Base-by-base conservation (phyloP, 257 asterid species). In the Schizonepeta tenuifolia region DNA sequence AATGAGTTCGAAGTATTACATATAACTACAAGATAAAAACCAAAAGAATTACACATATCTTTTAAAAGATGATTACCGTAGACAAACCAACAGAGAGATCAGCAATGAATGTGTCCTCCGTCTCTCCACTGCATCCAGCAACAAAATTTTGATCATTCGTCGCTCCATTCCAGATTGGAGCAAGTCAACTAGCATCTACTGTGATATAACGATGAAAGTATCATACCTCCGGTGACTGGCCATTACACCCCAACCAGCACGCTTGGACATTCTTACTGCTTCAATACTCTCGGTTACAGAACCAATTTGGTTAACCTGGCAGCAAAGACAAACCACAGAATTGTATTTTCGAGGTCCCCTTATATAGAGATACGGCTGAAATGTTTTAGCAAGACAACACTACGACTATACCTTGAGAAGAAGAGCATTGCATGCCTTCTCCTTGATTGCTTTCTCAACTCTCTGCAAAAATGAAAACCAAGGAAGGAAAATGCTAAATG, bases 241-340 rank as follows among this genome's bases (percentile, higher is more conserved):
- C 99, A 94, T 94, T 21, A 91, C 98, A 66, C 99, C 99, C 99
- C 99, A 94, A 65, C 99, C 99, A 24, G 98, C 99, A 22, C 43
- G 85, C 86, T 94, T 91, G 68, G 98, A 94, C 97, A 94, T 94
- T 78, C 54, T 91, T 26, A 94, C 97, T 21, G 98, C 98, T 81
- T 94, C 97, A 62, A 94, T 94, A 80, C 98, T 91, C 83, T 94
- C 98, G 3, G 98, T 94, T 72, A 94, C 98, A 6, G 96, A 88
- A 57, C 98, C 99, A 68, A 94, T 94, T 87, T 91, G 98, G 88
- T 94, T 94, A 79, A 94, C 97, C 98, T 92, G 84, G 69, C 43
- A 38, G 43, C 43, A 9, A 43, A 65, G n/a, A 3, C 21, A 67
- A 10, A 71, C 18, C 41, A 36, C 61, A 58, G 18, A 31, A 3